These are phyloP conservation scores for Pythium sp. DNA, from an alignment of 352 stramenopile genomes.

Conservation along the genomic window DNA sequence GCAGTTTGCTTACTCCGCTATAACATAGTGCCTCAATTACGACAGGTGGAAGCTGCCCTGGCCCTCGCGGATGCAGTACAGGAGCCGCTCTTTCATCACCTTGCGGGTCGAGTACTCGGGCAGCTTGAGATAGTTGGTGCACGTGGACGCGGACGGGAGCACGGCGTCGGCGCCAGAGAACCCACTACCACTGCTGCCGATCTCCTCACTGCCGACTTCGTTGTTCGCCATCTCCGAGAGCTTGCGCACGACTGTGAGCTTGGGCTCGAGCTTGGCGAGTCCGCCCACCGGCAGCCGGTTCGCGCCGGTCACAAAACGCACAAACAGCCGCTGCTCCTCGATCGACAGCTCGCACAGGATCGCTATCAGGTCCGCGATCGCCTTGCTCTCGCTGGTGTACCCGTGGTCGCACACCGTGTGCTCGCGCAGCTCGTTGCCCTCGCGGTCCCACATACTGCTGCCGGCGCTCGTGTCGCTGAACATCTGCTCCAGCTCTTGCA, in stretches of 20 bases:
- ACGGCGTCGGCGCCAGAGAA: constrained; percentile 38
- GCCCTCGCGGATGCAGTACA: constrained; percentile 85
- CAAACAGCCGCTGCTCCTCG: constrained; percentile 79
- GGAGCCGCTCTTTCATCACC: constrained; percentile 62
- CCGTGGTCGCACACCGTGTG: constrained; percentile 87
- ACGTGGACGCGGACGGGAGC: constrained; percentile 86
- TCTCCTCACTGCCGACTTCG: constrained; percentile 12
- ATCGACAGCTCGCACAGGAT: constrained; percentile 69
- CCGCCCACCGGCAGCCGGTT: constrained; percentile 85
- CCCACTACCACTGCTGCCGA: not conserved
- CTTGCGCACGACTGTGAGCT: constrained; percentile 89
- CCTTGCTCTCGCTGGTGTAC: constrained; percentile 59
- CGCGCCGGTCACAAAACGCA: constrained; percentile 88
- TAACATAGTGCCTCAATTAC: constrained; percentile 18
- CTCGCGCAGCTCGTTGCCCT: constrained; percentile 58
- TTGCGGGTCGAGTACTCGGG: constrained; percentile 86
- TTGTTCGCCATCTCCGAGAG: constrained; percentile 29
- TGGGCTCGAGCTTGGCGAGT: constrained; percentile 72
- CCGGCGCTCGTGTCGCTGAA: constrained; percentile 42
- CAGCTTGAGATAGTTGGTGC: constrained; percentile 90
- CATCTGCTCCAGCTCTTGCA: constrained; percentile 64
- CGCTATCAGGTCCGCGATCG: constrained; percentile 72
- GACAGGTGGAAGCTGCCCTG: constrained; percentile 86
- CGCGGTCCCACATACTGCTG: constrained; percentile 67
- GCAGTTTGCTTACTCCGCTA: not conserved